phyloP scores from a whole-genome alignment of 768 basidiomycete genomes.

The Tylopilus plumbeoviolaceoides region DNA sequence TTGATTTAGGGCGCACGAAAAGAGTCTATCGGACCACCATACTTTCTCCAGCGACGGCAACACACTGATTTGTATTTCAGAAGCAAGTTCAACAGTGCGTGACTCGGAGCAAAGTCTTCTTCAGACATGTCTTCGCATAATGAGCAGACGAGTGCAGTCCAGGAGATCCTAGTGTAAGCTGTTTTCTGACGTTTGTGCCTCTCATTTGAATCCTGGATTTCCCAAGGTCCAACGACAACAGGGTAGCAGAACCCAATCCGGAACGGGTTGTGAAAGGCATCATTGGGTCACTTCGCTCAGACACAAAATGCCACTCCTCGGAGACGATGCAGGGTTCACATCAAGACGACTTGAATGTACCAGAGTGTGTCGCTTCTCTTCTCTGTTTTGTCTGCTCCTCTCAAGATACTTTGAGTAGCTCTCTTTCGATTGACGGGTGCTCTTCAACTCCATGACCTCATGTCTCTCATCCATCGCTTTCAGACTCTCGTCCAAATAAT shows the following conservation, averaged over 20 bases:
- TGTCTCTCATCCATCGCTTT: neutral
- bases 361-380: neutral
- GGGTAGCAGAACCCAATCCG: neutral
- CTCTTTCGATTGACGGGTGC: neutral
- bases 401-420: neutral
- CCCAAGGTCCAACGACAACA: neutral
- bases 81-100: neutral
- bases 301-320: neutral
- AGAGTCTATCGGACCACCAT: neutral
- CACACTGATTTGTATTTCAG: neutral
- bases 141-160: neutral
- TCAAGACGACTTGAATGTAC: neutral
- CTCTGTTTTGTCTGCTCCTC: neutral
- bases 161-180: neutral
- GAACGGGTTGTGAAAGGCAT: neutral
- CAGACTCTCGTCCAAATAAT: neutral
- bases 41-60: neutral
- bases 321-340: neutral
- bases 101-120: neutral
- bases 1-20: neutral
- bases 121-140: neutral
- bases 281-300: neutral
- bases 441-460: neutral
- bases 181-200: neutral
- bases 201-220: neutral